Base-by-base conservation (phyloP, 106 monocot species). In the Amphibolis antarctica region DNA sequence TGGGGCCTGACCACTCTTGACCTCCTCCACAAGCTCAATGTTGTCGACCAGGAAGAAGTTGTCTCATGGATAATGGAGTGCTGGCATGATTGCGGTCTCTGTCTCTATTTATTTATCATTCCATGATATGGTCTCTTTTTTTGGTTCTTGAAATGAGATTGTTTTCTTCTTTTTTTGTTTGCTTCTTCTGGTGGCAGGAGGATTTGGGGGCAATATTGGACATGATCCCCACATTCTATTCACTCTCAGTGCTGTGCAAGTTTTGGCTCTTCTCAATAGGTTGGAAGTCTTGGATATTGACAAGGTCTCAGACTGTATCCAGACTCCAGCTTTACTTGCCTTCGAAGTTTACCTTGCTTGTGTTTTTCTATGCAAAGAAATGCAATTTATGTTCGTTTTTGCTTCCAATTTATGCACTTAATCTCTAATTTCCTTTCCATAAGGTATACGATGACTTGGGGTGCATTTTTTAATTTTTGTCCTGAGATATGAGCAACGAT, bases 1-100 rank as follows among this genome's bases (percentile, higher is more conserved):
- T 99, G 98, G 98, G 98, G 98, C 28, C 74, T 99, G 50, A 88
- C 91, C 52, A 88, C 98, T 30, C 85, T 98, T 10, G 82, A 91
- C 69, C 69, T 98, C 42, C 89, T 98, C 63, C 69, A 79, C 74
- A 84, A 73, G 68, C 62, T 91, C 47, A 69, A 53, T 12, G 66
- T 79, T 20, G 78, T 99, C 46, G 85, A 88, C 52, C 52, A 45
- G 7, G 78, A 82, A 0, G 81, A 81, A 25, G 79, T 91, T 29
- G 75, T 99, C 57, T 72, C 82, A 6, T 99, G 98, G 98, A 60
- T 91, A 42, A 61, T 88, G 78, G 60, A 76, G 50, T 99, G 98
- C 71, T 80, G 81, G 66, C 79, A 89, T 49, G 65, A 78, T 30
- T 80, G 72, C 36, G 84, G 86, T 92, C 63, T 27, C 17, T 55